Percentiles rank a stretch among this genome's conserved stretches.
Evolutionary conservation across 257 asterid species (phyloP).

Genomic region (Nicotiana benthamiana): DNA sequence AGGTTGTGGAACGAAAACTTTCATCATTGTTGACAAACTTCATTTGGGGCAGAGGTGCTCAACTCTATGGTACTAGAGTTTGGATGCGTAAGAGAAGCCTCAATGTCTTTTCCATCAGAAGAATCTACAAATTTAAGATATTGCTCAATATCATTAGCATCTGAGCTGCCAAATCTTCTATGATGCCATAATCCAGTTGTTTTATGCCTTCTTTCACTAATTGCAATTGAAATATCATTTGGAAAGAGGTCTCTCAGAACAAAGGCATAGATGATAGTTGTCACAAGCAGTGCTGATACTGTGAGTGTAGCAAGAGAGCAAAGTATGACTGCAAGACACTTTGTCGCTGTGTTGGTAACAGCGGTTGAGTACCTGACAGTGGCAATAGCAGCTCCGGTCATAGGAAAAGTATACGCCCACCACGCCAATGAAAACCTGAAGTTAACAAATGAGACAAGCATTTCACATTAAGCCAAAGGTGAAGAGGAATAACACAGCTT

Average conservation of each 20-base stretch:
- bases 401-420: constrained; percentile 97
- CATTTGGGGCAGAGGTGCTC: not conserved
- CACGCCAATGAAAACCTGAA: constrained; percentile 67
- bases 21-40: not conserved
- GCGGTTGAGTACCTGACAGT: constrained; percentile 50
- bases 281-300: constrained; percentile 44
- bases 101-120: constrained; percentile 35
- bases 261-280: constrained; percentile 58
- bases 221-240: constrained; percentile 72
- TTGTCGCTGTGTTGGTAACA: constrained; percentile 33
- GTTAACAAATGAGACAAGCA: not conserved
- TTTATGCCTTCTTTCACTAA: constrained; percentile 40
- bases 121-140: constrained; percentile 44
- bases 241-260: constrained; percentile 63
- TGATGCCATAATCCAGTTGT: constrained; percentile 31
- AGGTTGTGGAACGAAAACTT: not conserved
- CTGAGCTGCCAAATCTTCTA: constrained; percentile 35
- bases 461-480: not conserved
- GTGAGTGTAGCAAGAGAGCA: constrained; percentile 46
- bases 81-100: constrained; percentile 23
- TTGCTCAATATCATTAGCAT: constrained; percentile 20
- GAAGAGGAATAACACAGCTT: not conserved
- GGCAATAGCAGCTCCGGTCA: constrained; percentile 77
- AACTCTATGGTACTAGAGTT: constrained; percentile 8
- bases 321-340: constrained; percentile 31